These are phyloP conservation scores for Acanthamoeba triangularis DNA, from an alignment of 208 protist species.

Conservation along the genomic window DNA sequence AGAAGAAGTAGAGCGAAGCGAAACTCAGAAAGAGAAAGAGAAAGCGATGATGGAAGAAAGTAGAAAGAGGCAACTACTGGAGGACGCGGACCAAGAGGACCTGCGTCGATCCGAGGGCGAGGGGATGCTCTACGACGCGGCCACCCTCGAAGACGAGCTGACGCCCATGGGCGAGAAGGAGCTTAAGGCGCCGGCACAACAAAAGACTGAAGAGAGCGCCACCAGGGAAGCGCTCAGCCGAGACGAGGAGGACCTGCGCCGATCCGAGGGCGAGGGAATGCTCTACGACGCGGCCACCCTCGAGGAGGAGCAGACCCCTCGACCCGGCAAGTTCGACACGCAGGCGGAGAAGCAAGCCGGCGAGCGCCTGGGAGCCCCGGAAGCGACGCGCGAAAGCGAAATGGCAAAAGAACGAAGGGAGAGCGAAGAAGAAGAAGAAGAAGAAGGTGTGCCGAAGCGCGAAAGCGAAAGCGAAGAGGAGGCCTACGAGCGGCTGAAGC, in stretches of 20 bases:
- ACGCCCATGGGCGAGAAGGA: not conserved
- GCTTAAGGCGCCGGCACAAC: too few species aligned
- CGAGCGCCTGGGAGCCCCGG: not conserved
- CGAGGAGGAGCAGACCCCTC: not conserved
- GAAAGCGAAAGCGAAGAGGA: not conserved
- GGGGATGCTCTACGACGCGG: conserved; percentile 32
- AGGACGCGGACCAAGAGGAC: not conserved
- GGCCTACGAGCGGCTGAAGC: conserved; percentile 23
- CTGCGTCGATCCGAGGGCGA: not conserved
- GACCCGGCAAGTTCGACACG: not conserved
- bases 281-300: not conserved
- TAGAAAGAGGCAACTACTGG: not conserved
- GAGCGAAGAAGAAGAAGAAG: not conserved
- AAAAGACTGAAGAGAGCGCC: too few species aligned
- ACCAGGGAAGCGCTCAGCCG: not conserved
- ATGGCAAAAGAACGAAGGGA: not conserved
- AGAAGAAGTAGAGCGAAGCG: not conserved
- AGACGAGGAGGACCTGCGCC: not conserved
- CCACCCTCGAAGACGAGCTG: conserved; percentile 6
- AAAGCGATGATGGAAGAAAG: not conserved
- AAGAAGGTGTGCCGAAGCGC: not conserved
- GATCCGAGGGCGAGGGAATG: not conserved
- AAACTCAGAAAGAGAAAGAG: not conserved
- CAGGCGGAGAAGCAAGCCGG: not conserved
- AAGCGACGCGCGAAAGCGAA: not conserved